Evolutionary conservation across 495 filamentous ascomycete genomes (phyloP), one percentile per base, ranked within the genome.

Genomic region (Talaromyces borbonicus): DNA sequence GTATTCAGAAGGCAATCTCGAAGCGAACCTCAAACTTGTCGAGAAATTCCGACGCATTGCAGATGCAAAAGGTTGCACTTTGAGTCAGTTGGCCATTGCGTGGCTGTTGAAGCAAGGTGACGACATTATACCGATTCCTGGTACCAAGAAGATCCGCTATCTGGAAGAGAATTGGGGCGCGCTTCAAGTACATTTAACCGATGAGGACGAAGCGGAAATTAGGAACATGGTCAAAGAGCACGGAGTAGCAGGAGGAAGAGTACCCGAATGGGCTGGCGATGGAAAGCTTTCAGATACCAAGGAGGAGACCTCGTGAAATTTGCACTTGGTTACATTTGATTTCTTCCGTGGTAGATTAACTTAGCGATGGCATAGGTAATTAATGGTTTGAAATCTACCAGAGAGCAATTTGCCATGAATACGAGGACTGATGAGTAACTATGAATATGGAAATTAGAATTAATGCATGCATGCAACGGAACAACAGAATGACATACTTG

Each of bases 81-180:
- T 59, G 0, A 51, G 56, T 3, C 74, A 78, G 57, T 54, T 75
- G 27, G 58, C 63, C 23, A 52, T 79, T 18, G 74, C 73, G 0
- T 80, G 76, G 74, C 38, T 79, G 43, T 29, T 74, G 39, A 63
- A 58, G 8, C 73, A 75, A 50, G 74, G 73, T 0, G 60, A 72
- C 0, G 70, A 77, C 49, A 62, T 79, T 23, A 63, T 81, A 38
- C 71, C 74, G 0, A 78, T 80, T 51, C 77, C 77, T 0, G 78
- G 77, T 5, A 81, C 78, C 0, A 77, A 69, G 53, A 69, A 57
- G 12, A 53, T 72, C 11, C 60, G 69, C 46, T 72, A 74, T 33
- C 52, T 83, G 41, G 72, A 79, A 33, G 73, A 82, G 58, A 83
- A 83, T 50, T 56, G 67, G 48, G 69, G 48, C 1, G 63, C 77